Base-by-base conservation (phyloP, 768 basidiomycete species). In the Stropharia rugosoannulata region DNA sequence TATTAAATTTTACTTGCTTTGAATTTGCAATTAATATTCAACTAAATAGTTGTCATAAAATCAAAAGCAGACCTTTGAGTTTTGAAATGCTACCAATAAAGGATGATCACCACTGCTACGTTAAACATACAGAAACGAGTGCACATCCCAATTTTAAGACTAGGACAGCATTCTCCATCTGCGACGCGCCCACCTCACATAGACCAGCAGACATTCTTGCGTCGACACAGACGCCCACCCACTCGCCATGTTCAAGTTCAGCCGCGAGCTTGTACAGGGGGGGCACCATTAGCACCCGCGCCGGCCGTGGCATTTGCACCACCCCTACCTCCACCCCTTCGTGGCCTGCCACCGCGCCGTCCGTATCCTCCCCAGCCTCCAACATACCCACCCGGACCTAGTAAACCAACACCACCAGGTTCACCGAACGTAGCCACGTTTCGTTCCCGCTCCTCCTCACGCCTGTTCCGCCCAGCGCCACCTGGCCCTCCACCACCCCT, bases 391-490 rank as follows among this genome's bases (percentile, higher is more conserved):
- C 87, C 87, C 25, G 89, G 89, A 0, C 89, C 89, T 77, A 90
- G 79, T 49, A 90, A 67, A 5, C 90, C 89, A 15, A 89, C 81
- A 46, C 87, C 87, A 10, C 90, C 90, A 7, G 90, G 84, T 67
- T 93, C 91, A 2, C 91, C 92, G 76, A 94, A 94, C 7, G 91
- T 93, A 29, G 88, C 87, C 8, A 93, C 84, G 63, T 93, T 93
- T 70, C 81, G 84, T 69, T 91, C 89, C 57, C 91, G 72, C 66
- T 93, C 91, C 62, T 93, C 92, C 62, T 93, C 90, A 42, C 91
- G 72, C 62, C 90, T 78, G 61, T 83, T 89, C 50, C 86, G 75
- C 1, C 86, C 90, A 0, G 71, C 78, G 37, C 72, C 73, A 0
- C 79, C 77, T 3, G 42, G 32, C 9, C 79, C 73, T 0, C 79